Evolutionary conservation across 192 early-diverging fungal genomes (phyloP).

Genomic region (Rhizoclosmatium globosum): DNA sequence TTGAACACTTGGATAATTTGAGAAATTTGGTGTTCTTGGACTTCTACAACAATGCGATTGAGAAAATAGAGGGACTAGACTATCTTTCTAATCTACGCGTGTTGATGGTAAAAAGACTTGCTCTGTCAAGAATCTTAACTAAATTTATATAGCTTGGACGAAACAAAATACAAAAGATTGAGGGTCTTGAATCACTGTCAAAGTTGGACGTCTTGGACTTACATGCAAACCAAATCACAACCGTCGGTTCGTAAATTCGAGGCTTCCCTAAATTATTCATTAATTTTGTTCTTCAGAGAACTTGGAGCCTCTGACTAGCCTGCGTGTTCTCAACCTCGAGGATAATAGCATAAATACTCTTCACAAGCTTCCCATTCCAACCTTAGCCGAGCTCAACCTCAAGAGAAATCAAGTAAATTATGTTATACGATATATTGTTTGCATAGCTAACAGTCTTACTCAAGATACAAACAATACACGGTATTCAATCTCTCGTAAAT

Average conservation of each 20-base stretch:
- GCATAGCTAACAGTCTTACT: constrained; percentile 13
- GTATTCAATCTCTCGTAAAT: constrained; percentile 29
- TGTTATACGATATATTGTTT: neutral
- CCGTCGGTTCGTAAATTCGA: constrained; percentile 44
- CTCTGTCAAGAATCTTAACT: neutral
- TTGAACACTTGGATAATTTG: constrained; percentile 53
- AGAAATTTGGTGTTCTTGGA: constrained; percentile 60
- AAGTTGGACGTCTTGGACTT: constrained; percentile 64
- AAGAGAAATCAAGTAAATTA: constrained; percentile 54
- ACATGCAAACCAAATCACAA: constrained; percentile 56
- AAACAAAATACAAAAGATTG: constrained; percentile 54
- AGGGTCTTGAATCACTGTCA: constrained; percentile 39
- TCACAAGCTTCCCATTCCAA: constrained; percentile 28
- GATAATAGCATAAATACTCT: constrained; percentile 52
- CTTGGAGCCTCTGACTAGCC: constrained; percentile 43
- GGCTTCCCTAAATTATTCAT: neutral
- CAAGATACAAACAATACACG: constrained; percentile 33
- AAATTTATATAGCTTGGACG: constrained; percentile 45
- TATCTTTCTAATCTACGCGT: constrained; percentile 53
- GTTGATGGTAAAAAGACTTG: constrained; percentile 44
- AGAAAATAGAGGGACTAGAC: constrained; percentile 48
- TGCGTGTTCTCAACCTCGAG: constrained; percentile 61
- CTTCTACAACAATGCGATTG: constrained; percentile 57
- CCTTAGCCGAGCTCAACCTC: constrained; percentile 59
- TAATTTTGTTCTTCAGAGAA: constrained; percentile 50